Base-by-base conservation (phyloP, 192 early-diverging fungal species). In the Phlyctochytrium planicorne region DNA sequence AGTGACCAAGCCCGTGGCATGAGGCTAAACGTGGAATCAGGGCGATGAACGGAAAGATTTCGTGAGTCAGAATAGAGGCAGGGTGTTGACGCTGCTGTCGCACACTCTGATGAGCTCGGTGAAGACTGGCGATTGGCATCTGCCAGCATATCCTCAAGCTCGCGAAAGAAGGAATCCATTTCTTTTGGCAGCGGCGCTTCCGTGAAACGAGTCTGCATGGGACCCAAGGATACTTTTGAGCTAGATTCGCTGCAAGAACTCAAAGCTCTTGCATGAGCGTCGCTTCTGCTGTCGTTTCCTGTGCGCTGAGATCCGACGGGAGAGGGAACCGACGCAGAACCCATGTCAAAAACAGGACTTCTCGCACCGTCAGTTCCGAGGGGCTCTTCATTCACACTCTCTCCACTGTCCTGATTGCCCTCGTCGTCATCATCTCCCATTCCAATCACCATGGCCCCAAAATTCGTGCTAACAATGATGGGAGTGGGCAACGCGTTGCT, bases 131-230 rank as follows among this genome's bases (percentile, higher is more conserved):
- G 55, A 25, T 14, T 57, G 20, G 55, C 23, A 34, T 29, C 27
- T 20, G 53, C 65, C 2, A 68, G n/a, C 55, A 68, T 34, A 2
- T 68, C 59, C 37, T 68, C 57, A 30, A 68, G 30, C 67, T 68
- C 67, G 6, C 12, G 6, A 30, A 68, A 68, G 47, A 68, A 68
- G 4, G 34, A 14, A 30, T 68, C 67, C 56, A 68, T 37, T 24
- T 61, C 67, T 23, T 34, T 20, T 20, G 67, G 59, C 20, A 68
- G 30, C 34, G 57, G 67, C 27, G 32, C 2, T 12, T n/a, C 31
- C 34, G 37, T 61, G 6, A 68, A 30, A 24, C 24, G 40, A 2
- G 56, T 61, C 30, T 68, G 67, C 24, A 68, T 61, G 17, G 67
- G 67, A 2, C 32, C 32, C 12, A 30, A 27, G 16, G 16, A 25